These are phyloP conservation scores for Terfezia boudieri DNA, from an alignment of 495 filamentous ascomycete genomes.

Conservation along the genomic window DNA sequence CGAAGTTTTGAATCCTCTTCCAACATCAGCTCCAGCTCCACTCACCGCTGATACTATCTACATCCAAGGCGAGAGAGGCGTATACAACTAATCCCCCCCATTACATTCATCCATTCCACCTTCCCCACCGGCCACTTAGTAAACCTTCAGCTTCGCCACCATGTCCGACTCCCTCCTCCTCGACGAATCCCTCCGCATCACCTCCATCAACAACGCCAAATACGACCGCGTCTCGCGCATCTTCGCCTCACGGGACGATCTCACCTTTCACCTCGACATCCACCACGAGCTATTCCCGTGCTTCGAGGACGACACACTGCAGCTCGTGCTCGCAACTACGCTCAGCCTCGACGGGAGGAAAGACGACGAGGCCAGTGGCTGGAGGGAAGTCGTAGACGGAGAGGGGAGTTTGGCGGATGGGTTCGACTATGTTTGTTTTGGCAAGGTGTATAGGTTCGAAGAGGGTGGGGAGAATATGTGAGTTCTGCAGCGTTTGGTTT, in stretches of 20 bases:
- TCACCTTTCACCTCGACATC: constrained; percentile 68
- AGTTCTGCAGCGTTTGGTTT: constrained; percentile 19
- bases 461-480: constrained; percentile 75
- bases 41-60: too few relatives aligned
- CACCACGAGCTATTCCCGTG: constrained; percentile 82
- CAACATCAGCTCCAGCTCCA: too few relatives aligned
- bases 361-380: constrained; percentile 39
- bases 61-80: too few relatives aligned
- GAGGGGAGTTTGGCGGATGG: constrained; percentile 69
- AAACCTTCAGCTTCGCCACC: neutral
- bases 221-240: constrained; percentile 89
- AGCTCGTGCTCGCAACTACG: constrained; percentile 59
- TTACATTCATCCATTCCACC: neutral
- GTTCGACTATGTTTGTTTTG: constrained; percentile 93
- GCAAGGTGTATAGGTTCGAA: constrained; percentile 94
- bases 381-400: constrained; percentile 42
- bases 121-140: neutral
- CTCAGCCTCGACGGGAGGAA: constrained; percentile 57
- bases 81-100: too few relatives aligned
- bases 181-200: constrained; percentile 77
- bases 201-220: constrained; percentile 50
- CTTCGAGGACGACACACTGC: constrained; percentile 44
- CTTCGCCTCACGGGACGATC: constrained; percentile 46
- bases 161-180: constrained; percentile 52
- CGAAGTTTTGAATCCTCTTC: too few relatives aligned